Conservation (phyloP, 805 yeast species). For the Candida verbasci region DNA sequence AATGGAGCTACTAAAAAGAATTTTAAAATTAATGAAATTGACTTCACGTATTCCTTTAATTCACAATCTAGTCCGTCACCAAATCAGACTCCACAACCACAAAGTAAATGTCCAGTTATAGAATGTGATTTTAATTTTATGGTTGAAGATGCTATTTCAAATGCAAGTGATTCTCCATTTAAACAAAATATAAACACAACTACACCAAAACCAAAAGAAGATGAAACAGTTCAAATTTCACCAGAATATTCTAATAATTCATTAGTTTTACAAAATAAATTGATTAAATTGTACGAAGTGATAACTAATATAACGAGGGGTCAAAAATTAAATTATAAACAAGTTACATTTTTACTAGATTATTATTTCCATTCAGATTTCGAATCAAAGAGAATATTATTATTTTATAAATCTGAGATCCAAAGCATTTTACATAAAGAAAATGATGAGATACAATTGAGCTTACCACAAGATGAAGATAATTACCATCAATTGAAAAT, state of each 20-base stretch:
- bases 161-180: slow-evolving; percentile 2
- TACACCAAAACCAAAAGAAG: neutral
- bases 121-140: slow-evolving; percentile 36
- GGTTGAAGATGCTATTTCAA: slow-evolving; percentile 16
- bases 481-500: slow-evolving; percentile 13
- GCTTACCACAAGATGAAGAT: slow-evolving; percentile 1
- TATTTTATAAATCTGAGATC: slow-evolving; percentile 23
- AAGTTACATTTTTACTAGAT: slow-evolving; percentile 26
- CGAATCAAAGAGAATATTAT: slow-evolving; percentile 20
- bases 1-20: slow-evolving; percentile 1
- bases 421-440: slow-evolving; percentile 12
- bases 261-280: slow-evolving; percentile 10
- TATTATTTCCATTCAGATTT: slow-evolving; percentile 17
- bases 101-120: slow-evolving; percentile 33
- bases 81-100: slow-evolving; percentile 1
- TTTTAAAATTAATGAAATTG: slow-evolving; percentile 19
- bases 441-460: slow-evolving; percentile 11
- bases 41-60: slow-evolving; percentile 15
- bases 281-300: slow-evolving; percentile 26
- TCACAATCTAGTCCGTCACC: slow-evolving; percentile 4
- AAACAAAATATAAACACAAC: neutral
- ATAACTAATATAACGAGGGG: slow-evolving; percentile 16
- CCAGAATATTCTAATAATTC: neutral
- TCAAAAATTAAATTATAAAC: slow-evolving; percentile 15
- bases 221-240: neutral